Base-by-base conservation (phyloP, 108 stramenopile species). In the Cyclotella choctawhatcheeana region DNA sequence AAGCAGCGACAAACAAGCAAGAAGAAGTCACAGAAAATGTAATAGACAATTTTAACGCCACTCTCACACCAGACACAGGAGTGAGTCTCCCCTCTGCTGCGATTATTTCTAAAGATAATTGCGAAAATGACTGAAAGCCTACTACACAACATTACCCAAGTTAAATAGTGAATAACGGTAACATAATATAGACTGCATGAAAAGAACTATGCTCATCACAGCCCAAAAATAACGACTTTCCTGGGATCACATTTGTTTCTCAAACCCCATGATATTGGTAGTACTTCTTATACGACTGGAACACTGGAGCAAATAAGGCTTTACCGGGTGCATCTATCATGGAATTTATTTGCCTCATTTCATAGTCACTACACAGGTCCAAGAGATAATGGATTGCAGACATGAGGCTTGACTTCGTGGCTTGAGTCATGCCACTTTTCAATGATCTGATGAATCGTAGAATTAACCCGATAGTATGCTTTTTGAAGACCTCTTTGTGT, bases 401-500 rank as follows among this genome's bases (percentile, higher is more conserved):
- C 32, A 81, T 56, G 16, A 89, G 54, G 7, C 72, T 75, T 14
- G 73, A 76, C 70, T 88, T 87, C 4, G 63, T 67, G 13, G 51
- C 54, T 8, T 81, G 77, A 64, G 69, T 56, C 77, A 89, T 56
- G 10, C 80, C 71, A 21, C 58, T 58, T n/a, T 65, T 76, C 30
- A 93, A 60, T 18, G 79, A 69, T n/a, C 74, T 53, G 13, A 93
- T 87, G 71, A 82, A 93, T 32, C 79, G 71, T 26, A 91, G 58
- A 12, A 93, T 75, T 27, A 93, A 64, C 6, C 84, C 83, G 6
- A 93, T 67, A 2, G 91, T 84, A 74, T 93, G 90, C 50, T 93
- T 93, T 64, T 90, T 91, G 77, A 88, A 89, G n/a, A 93, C 71
- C n/a, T 93, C 93, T 43, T 82, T 85, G 80, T 93, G 90, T 12